These are phyloP conservation scores for Micractinium conductrix DNA, from an alignment of 139 green algal species.

Conservation along the genomic window DNA sequence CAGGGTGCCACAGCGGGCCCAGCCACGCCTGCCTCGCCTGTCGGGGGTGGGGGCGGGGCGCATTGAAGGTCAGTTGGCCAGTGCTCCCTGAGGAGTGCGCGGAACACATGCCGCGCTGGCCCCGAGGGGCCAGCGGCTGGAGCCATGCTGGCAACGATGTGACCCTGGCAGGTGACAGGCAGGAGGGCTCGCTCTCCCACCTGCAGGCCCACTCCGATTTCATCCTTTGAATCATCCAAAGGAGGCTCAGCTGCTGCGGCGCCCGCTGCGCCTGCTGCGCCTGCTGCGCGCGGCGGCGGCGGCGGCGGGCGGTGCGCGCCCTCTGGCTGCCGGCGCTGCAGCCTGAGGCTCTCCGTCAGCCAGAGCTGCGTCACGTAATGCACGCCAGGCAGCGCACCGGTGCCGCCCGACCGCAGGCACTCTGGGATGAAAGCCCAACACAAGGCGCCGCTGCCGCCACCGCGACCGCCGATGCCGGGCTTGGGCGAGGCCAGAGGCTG, in stretches of 20 bases:
- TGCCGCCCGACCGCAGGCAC: background rate
- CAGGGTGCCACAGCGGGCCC: slow-evolving; percentile 20
- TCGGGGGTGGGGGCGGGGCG: too few species aligned
- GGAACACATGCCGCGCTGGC: too few species aligned
- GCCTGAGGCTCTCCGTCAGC: background rate
- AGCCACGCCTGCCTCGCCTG: slow-evolving; percentile 30
- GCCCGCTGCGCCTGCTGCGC: background rate
- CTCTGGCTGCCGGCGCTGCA: background rate
- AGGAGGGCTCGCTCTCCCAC: too few species aligned
- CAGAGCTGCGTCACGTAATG: background rate
- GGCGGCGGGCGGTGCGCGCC: background rate
- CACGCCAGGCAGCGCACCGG: background rate
- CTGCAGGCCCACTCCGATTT: too few species aligned
- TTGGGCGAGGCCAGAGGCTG: slow-evolving; percentile 1
- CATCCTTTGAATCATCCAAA: too few species aligned
- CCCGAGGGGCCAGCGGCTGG: too few species aligned
- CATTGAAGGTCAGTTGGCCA: too few species aligned
- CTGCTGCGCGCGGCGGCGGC: too few species aligned
- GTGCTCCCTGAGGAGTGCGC: too few species aligned
- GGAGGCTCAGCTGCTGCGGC: too few species aligned
- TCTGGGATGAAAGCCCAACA: background rate
- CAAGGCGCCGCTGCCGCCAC: background rate
- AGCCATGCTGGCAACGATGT: too few species aligned
- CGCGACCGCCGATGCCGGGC: background rate
- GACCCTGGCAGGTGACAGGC: too few species aligned